Base-by-base conservation (phyloP, 2,329 filamentous ascomycete species). In the Verticillium isaacii region DNA sequence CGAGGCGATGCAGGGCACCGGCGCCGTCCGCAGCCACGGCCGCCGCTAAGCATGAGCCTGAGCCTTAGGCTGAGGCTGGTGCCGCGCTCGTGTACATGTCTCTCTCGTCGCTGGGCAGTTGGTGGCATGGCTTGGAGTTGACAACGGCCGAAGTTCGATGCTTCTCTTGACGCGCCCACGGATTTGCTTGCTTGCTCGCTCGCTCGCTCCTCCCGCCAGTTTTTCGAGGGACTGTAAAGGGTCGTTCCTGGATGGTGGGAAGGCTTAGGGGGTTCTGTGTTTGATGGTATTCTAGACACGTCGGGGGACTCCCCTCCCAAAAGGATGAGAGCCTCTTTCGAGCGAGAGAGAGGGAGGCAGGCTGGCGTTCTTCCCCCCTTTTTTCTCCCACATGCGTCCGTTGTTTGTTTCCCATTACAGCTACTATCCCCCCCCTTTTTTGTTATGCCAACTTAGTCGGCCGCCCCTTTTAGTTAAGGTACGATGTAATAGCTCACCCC, bases 1-100 rank as follows among this genome's bases (percentile, higher is more conserved):
- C 73, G 95, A 99, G 80, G 81, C 87, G 69, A 91, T 98, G 87
- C 94, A 98, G 80, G 92, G 92, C 76, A 92, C 85, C 74, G 58
- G 58, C n/a, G 87, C 92, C 73, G 91, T 92, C 74, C 91, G 93
- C 82, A 96, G 91, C 82, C 91, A 95, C 77, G 93, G 93, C 72
- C 92, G 93, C 78, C 93, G 93, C 79, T 97, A 93, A 81, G 61
- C 32, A 25, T 29, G 29, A 29, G 29, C 5, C 29, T 29, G 29
- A 29, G 29, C 29, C 29, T 6, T 32, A 23, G 29, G 45, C n/a
- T n/a, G 5, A 50, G 19, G 45, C 45, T 50, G 45, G 19, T 50
- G 11, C 45, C n/a, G 6, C 45, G n/a, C n/a, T 11, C n/a, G 9
- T 25, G 45, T 23, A 50, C 45, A 50, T 23, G 45, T 50, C 54